Evolutionary conservation across 1,284 basidiomycete genomes (phyloP), one percentile per base, ranked within the genome.

Genomic region (Heimioporus punctisporus): DNA sequence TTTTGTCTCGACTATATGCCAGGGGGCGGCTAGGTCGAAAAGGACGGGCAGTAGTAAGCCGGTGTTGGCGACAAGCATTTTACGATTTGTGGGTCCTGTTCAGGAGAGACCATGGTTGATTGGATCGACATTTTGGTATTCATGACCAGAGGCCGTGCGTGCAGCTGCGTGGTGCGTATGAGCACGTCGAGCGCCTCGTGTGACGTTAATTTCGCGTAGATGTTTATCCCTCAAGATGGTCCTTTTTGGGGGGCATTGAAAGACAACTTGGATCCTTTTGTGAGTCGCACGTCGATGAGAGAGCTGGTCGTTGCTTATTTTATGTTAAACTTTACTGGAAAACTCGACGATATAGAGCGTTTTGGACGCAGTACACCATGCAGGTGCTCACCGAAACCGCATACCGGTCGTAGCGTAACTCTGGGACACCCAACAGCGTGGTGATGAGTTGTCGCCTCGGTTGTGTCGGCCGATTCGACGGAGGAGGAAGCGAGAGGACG

Each of bases 191-290:
- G 40, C 11, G n/a, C 43, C 17, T 1, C n/a, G 53, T 45, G 51
- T 57, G 48, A 56, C 34, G 6, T 37, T 37, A 17, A n/a, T 19
- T 41, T 37, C 28, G 26, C 19, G 6, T 27, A 89, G 86, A 92
- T 90, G 2, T 91, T 93, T 63, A 93, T 94, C 59, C 91, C 92
- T 17, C 90, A 91, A 73, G 90, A 93, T 65, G 84, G 88, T 1
- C 80, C 93, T 4, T 97, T 97, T 76, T 91, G 89, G 0, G 93
- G 95, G 0, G 95, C 91, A 0, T 75, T 97, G 25, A 78, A 92
- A 23, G 90, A 93, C 23, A 96, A 96, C 61, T 71, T 97, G 5
- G 95, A 97, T 74, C 95, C 93, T 95, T 95, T 75, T 73, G 82
- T 80, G 51, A 55, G 68, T 54, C n/a, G n/a, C 2, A 15, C n/a